Conservation (phyloP, 2,329 filamentous ascomycete species). For the Fusarium stilboides region DNA sequence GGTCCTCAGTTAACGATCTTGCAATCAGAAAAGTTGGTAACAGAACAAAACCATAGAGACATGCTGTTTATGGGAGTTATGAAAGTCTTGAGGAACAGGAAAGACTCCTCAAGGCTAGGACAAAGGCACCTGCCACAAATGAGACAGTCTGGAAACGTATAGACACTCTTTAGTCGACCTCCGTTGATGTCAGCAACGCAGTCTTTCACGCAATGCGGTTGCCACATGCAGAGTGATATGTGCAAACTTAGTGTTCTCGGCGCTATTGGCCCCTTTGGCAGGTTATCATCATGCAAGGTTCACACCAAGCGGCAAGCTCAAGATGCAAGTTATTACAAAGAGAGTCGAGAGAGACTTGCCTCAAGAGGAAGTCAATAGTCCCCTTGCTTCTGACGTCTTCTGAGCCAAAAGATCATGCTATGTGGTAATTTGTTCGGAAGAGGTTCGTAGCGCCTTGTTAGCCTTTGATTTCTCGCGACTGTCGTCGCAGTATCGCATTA, state of each 20-base stretch:
- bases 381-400: neutral
- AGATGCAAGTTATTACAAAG: neutral
- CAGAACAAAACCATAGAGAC: neutral
- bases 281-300: neutral
- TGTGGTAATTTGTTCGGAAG: neutral
- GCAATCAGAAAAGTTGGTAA: neutral
- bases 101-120: neutral
- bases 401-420: neutral
- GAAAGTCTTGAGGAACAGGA: too few species aligned
- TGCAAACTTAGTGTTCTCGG: neutral
- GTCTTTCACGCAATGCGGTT: neutral
- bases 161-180: neutral
- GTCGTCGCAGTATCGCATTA: too few species aligned
- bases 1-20: too few species aligned
- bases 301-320: neutral
- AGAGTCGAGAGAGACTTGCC: neutral
- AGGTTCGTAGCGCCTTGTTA: neutral
- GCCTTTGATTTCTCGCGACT: neutral
- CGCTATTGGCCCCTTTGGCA: neutral
- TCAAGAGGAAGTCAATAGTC: neutral
- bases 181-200: neutral
- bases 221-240: neutral
- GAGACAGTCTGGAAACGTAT: neutral
- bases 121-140: neutral
- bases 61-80: neutral